Evolutionary conservation across 768 basidiomycete species (phyloP), one percentile per base, ranked within the genome.

Genomic region (Tylopilus rubrobrunneus): DNA sequence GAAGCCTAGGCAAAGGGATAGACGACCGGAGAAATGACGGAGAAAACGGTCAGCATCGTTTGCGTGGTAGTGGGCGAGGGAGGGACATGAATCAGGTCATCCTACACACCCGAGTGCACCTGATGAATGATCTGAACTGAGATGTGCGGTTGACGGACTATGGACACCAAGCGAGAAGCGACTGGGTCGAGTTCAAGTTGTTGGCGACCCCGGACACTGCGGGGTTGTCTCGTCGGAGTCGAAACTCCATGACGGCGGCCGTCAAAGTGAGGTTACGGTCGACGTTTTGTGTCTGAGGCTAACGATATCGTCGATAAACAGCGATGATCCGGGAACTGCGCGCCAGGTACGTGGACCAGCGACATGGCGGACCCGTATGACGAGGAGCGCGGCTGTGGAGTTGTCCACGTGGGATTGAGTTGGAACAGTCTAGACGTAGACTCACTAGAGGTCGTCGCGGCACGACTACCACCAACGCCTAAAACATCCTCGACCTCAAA

Each of bases 131-230:
- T 2, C 48, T 31, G 23, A 36, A 43, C 45, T 51, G 56, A 58
- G 45, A 41, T 23, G 31, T 33, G n/a, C 34, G 5, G n/a, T n/a
- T n/a, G n/a, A n/a, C n/a, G n/a, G n/a, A n/a, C n/a, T n/a, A n/a
- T n/a, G n/a, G n/a, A n/a, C n/a, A n/a, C n/a, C n/a, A n/a, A n/a
- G n/a, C n/a, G n/a, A n/a, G n/a, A n/a, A n/a, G n/a, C n/a, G n/a
- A n/a, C n/a, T n/a, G n/a, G n/a, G n/a, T n/a, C n/a, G n/a, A n/a
- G n/a, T n/a, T n/a, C n/a, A n/a, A n/a, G n/a, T n/a, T n/a, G n/a
- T n/a, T n/a, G n/a, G n/a, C n/a, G n/a, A n/a, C n/a, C n/a, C 58
- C 51, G 7, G 48, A 47, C n/a, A 61, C 59, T 60, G 50, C 25
- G 45, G 51, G 42, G 44, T 34, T 27, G 21, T 31, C 31, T 31